Evolutionary conservation across 2,329 filamentous ascomycete genomes (phyloP), one percentile per base, ranked within the genome.

Genomic region (Raffaelea deltoideospora): DNA sequence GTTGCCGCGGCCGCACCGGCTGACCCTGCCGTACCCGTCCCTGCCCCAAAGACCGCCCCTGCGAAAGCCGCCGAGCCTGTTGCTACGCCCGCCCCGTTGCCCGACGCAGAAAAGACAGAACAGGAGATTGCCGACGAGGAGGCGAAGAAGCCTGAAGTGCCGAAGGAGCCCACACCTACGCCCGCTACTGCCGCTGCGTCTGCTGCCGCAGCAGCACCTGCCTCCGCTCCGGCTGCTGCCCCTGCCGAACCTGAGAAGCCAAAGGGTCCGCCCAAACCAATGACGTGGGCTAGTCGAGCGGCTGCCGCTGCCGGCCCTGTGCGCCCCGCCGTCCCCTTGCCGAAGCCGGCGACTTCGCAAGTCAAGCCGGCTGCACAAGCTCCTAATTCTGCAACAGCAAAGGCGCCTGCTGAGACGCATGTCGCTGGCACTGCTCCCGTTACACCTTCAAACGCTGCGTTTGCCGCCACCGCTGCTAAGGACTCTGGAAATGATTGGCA

Each of bases 401-500:
- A 73, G 50, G 48, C 60, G 33, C 43, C 59, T 28, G 47, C 59
- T 46, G 63, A 79, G 35, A 66, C 65, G 18, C 44, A 61, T 43
- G 64, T 81, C 38, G 67, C 74, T 21, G 45, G 59, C 9, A 18
- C 33, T 28, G 43, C 58, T 33, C 38, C 56, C 31, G 40, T 61
- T 9, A 38, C 44, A 28, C 34, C 53, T 24, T 40, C 53, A 20
- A 15, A 33, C 14, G 27, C 37, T 30, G 13, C 28, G 6, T 23
- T 14, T 9, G 40, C n/a, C 24, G 45, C 59, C 34, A 48, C 62
- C n/a, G 50, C 62, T 21, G 39, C 53, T 45, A 76, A 68, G 66
- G 72, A 80, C 43, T 53, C 62, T 29, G 64, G 64, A 41, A 61
- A 68, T 41, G 84, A 83, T 52, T 98, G 90, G 90, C 88, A 94